These are phyloP conservation scores for Epithele typhae DNA, from an alignment of 768 basidiomycete species.

Conservation along the genomic window DNA sequence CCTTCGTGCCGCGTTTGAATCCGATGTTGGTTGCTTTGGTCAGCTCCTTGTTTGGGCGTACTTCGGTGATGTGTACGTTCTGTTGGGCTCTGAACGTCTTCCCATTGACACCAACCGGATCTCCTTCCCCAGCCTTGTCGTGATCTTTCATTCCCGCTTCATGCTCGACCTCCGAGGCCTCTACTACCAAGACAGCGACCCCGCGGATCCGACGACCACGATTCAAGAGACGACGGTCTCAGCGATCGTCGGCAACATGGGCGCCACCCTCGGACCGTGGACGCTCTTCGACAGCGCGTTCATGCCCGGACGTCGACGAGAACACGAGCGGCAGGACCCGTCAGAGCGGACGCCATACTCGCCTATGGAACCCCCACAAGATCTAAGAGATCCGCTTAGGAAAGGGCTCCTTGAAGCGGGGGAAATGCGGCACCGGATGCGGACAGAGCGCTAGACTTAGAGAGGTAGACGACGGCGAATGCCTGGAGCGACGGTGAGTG, in stretches of 20 bases:
- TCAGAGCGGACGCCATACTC: too few species aligned
- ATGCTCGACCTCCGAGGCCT: conserved; percentile 7
- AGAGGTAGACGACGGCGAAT: too few species aligned
- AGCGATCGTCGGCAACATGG: neutral
- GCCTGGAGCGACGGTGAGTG: too few species aligned
- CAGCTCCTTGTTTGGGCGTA: conserved; percentile 12
- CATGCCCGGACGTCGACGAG: too few species aligned
- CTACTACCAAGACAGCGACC: neutral
- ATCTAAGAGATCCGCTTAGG: too few species aligned
- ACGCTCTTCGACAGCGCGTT: too few species aligned
- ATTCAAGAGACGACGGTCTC: neutral
- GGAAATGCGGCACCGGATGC: too few species aligned
- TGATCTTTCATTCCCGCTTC: conserved; percentile 2
- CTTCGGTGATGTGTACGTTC: conserved; percentile 15
- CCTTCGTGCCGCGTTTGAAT: conserved; percentile 6
- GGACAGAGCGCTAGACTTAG: too few species aligned
- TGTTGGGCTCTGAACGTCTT: too few species aligned
- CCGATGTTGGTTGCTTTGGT: neutral
- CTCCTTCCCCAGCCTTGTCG: neutral
- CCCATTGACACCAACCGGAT: neutral
- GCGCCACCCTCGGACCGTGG: neutral
- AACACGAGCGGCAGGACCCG: too few species aligned
- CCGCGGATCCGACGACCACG: neutral
- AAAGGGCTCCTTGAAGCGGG: too few species aligned
- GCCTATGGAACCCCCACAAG: too few species aligned